phyloP scores from a whole-genome alignment of 1,284 basidiomycete genomes.

The Leccinum subrobustum region DNA sequence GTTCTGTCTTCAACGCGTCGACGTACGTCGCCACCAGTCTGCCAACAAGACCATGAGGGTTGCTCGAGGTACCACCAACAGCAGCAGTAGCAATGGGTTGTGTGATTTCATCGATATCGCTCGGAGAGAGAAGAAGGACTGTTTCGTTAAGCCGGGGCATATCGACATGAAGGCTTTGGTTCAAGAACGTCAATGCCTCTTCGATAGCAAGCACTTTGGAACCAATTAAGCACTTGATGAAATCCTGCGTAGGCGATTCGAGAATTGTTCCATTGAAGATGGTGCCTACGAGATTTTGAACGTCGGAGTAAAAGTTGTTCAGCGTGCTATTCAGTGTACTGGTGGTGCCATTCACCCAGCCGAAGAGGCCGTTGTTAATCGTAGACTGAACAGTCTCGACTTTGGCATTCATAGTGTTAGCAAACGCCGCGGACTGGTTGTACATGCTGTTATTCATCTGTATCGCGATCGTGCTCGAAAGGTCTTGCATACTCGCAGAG shows the following conservation, averaged over 20 bases:
- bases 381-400: constrained; percentile 68
- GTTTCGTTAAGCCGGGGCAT: constrained; percentile 73
- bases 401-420: constrained; percentile 69
- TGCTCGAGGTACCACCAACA: constrained; percentile 57
- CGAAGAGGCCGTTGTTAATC: constrained; percentile 86
- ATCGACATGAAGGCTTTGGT: constrained; percentile 80
- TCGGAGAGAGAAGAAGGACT: constrained; percentile 73
- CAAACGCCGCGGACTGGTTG: constrained; percentile 77
- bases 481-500: constrained; percentile 58
- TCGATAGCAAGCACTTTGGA: constrained; percentile 87
- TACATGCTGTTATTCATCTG: constrained; percentile 81
- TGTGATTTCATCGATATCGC: constrained; percentile 71
- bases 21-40: constrained; percentile 75
- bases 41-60: constrained; percentile 68
- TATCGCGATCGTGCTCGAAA: constrained; percentile 70
- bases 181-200: constrained; percentile 87
- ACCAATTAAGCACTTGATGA: constrained; percentile 76
- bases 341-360: constrained; percentile 94
- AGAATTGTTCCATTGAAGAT: constrained; percentile 85
- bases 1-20: constrained; percentile 72
- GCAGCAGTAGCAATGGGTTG: constrained; percentile 79
- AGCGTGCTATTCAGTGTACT: constrained; percentile 82
- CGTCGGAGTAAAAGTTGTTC: constrained; percentile 70
- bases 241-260: constrained; percentile 74
- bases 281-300: constrained; percentile 65